Evolutionary conservation across 352 stramenopile genomes (phyloP).

Genomic region (Phytophthora litchii): DNA sequence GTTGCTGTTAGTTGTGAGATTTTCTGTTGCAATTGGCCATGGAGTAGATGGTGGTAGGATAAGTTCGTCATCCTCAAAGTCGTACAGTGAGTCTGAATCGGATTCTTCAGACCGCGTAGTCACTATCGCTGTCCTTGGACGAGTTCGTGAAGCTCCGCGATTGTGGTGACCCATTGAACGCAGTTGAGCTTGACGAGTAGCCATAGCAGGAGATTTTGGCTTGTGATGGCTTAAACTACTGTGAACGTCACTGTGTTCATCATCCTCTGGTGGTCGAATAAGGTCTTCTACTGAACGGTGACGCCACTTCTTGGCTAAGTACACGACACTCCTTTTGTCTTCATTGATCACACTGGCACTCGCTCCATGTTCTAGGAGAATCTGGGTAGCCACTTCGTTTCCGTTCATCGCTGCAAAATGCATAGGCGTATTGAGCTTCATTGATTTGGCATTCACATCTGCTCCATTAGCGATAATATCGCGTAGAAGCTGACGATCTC

Average conservation of each 20-base stretch:
- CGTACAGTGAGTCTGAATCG: conserved; percentile 56
- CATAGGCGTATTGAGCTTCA: conserved; percentile 77
- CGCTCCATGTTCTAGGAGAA: conserved; percentile 65
- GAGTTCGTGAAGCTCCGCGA: conserved; percentile 7
- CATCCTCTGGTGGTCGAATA: conserved; percentile 53
- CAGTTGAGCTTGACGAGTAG: conserved; percentile 29
- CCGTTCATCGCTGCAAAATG: conserved; percentile 83
- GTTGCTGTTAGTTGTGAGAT: conserved; percentile 12
- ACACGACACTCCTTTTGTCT: conserved; percentile 77
- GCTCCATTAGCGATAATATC: conserved; percentile 56
- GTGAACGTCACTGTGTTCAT: conserved; percentile 8
- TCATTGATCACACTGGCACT: conserved; percentile 73
- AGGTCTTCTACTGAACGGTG: conserved; percentile 63
- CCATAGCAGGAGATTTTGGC: conserved; percentile 7
- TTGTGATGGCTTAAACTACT: conserved; percentile 13
- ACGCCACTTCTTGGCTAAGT: conserved; percentile 78
- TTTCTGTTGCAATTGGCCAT: conserved; percentile 38
- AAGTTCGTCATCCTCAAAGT: conserved; percentile 64
- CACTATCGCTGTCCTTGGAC: conserved; percentile 24
- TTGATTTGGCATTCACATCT: conserved; percentile 71
- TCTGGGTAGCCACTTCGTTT: conserved; percentile 65
- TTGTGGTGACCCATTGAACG: conserved; percentile 23
- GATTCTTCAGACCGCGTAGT: conserved; percentile 57
- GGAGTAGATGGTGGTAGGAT: conserved; percentile 56
- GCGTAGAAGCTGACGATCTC: conserved; percentile 48